Conservation (phyloP, 345 rosid species). For the Microthlaspi erraticum region DNA sequence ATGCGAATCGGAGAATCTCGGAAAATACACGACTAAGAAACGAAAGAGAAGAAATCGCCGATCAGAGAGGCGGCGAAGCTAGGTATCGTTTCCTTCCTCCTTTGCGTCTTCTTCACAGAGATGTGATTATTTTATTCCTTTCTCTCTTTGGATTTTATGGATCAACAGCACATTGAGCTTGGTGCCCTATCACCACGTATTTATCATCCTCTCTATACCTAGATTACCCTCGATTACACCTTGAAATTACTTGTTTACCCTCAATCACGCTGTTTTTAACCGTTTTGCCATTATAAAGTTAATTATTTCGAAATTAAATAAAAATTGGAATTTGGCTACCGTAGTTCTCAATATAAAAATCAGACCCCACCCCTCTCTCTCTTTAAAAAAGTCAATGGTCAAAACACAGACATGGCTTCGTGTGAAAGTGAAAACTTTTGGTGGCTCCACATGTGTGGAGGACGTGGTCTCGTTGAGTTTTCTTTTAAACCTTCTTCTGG, state of each 20-base stretch:
- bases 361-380: too few species aligned
- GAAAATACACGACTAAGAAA: too few species aligned
- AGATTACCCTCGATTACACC: constrained; percentile 35
- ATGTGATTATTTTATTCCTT: neutral
- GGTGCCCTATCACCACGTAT: constrained; percentile 49
- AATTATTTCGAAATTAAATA: neutral
- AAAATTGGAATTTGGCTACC: too few species aligned
- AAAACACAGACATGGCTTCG: constrained; percentile 26
- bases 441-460: neutral
- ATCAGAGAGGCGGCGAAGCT: constrained; percentile 16
- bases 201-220: constrained; percentile 35
- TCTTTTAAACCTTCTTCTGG: neutral
- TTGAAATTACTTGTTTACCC: constrained; percentile 16
- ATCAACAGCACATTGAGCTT: constrained; percentile 37
- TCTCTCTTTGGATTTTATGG: constrained; percentile 16
- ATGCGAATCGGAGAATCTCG: neutral
- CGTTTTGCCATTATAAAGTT: neutral
- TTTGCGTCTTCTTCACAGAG: constrained; percentile 23
- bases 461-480: neutral
- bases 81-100: constrained; percentile 12
- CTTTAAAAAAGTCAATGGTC: constrained; percentile 17
- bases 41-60: neutral
- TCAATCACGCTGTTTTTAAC: neutral
- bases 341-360: too few species aligned
- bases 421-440: neutral